Evolutionary conservation across 345 rosid genomes (phyloP), one percentile per base, ranked within the genome.

Genomic region (Rhizophora mangle): DNA sequence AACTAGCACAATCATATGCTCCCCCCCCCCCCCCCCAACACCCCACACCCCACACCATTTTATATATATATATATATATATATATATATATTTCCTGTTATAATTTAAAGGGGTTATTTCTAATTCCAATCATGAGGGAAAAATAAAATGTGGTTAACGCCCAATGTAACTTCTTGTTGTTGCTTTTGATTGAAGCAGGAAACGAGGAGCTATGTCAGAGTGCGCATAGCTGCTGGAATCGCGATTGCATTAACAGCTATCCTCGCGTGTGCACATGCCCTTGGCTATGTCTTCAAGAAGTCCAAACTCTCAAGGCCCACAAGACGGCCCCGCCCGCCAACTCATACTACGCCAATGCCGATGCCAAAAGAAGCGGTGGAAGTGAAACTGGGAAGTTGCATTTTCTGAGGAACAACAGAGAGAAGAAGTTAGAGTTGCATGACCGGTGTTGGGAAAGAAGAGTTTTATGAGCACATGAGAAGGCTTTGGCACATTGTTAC

Each of bases 161-260:
- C 15, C 16, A 5, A 36, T 9, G 3, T 16, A 69, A 60, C 27
- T n/a, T n/a, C n/a, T n/a, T n/a, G n/a, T 5, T 0, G 36, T 1
- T 43, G 6, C 29, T 19, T 70, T 27, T 43, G 60, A 18, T 21
- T 60, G 8, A 36, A 67, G 52, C 81, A 89, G 97, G 93, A 32
- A 91, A 91, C 75, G 80, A 78, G 52, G 86, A 58, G 1, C 74
- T 91, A 21, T 89, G 98, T 76, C 47, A 65, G 88, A 49, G 82
- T 78, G 63, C 63, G 65, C 43, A 32, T 73, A 0, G 49, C 71
- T 1, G 81, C 68, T n/a, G 78, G 67, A 0, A 22, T 71, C 2
- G 68, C 82, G 22, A 19, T 78, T 7, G 61, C 49, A 6, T 43
- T 85, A n/a, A 76, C 71, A 5, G 72, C 73, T 6, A 43, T 74